Conservation (phyloP, 1,139 yeast genomes). For the Zygoascus meyerae region DNA sequence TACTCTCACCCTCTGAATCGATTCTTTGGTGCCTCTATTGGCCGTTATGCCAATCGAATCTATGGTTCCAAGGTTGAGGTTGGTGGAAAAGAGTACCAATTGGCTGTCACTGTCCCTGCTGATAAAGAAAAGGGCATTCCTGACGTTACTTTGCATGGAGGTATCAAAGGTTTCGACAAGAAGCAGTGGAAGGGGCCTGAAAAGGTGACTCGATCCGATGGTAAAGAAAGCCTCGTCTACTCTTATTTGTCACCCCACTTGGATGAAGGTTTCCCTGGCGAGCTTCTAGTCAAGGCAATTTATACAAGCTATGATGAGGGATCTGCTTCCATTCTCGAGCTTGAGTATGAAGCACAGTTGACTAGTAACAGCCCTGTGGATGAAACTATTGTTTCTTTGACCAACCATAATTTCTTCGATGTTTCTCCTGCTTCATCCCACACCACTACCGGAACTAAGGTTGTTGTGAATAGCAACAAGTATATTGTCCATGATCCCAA, state of each 20-base stretch:
- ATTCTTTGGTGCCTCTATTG: slow-evolving; percentile 58
- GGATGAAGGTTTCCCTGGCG: slow-evolving; percentile 52
- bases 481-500: slow-evolving; percentile 38
- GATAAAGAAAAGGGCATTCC: slow-evolving; percentile 21
- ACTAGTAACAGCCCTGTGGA: slow-evolving; percentile 37
- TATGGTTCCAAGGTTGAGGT: slow-evolving; percentile 42
- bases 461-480: slow-evolving; percentile 31
- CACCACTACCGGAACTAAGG: slow-evolving; percentile 30
- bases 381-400: slow-evolving; percentile 51
- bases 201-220: slow-evolving; percentile 44
- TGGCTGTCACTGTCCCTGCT: slow-evolving; percentile 42
- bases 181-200: slow-evolving; percentile 33
- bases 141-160: slow-evolving; percentile 46
- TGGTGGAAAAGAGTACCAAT: slow-evolving; percentile 38
- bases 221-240: slow-evolving; percentile 30
- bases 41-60: slow-evolving; percentile 60
- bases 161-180: slow-evolving; percentile 48
- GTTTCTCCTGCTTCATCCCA: slow-evolving; percentile 29
- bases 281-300: slow-evolving; percentile 40
- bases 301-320: slow-evolving; percentile 37
- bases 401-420: slow-evolving; percentile 63
- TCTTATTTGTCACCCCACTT: slow-evolving; percentile 41
- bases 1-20: slow-evolving; percentile 37
- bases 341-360: slow-evolving; percentile 47
- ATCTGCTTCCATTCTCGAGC: slow-evolving; percentile 29